Evolutionary conservation across 225 moss, liverwort and hornwort genomes (phyloP).

Genomic region (Asterella californica): DNA sequence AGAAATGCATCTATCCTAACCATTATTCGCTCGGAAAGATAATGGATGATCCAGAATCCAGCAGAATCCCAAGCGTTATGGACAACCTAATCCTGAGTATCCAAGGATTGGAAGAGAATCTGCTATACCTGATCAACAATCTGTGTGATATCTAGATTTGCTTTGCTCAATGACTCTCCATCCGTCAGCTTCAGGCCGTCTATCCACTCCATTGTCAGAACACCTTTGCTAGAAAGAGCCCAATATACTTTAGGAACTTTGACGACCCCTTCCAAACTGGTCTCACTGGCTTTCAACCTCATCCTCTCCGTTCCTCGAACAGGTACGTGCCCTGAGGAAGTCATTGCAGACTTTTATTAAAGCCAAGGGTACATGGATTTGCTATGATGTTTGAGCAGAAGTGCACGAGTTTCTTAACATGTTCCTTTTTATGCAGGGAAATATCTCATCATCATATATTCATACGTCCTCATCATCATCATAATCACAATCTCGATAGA

Average conservation of each 20-base stretch:
- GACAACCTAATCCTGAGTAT: background rate
- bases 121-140: conserved; percentile 70
- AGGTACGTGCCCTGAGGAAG: conserved; percentile 36
- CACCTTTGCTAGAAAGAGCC: conserved; percentile 65
- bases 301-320: conserved; percentile 33
- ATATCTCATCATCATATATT: background rate
- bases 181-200: conserved; percentile 79
- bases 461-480: background rate
- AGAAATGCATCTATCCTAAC: background rate
- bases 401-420: background rate
- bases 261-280: conserved; percentile 51
- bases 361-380: background rate
- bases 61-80: background rate
- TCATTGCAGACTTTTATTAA: conserved; percentile 22
- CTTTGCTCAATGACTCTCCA: conserved; percentile 41
- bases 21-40: background rate
- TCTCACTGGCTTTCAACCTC: conserved; percentile 16
- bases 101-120: background rate
- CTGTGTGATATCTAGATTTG: conserved; percentile 55
- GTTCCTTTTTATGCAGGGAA: background rate
- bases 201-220: conserved; percentile 96
- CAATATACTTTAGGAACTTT: conserved; percentile 89
- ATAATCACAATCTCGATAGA: background rate
- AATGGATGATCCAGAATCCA: background rate
- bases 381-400: background rate